phyloP scores from a whole-genome alignment of 768 basidiomycete genomes.

The Naganishia vishniacii region DNA sequence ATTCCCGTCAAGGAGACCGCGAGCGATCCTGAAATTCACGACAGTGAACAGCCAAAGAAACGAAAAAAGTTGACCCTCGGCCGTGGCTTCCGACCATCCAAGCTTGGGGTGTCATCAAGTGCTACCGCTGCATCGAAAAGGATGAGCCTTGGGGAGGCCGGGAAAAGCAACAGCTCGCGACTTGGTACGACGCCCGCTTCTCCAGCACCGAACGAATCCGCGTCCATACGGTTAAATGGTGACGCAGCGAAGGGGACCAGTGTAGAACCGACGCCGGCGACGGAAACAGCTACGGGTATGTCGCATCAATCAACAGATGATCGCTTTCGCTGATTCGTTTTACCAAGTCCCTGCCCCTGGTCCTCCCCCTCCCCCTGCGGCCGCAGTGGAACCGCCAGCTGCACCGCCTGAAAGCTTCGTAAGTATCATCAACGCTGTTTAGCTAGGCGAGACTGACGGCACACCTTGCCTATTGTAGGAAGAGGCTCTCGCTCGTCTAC shows the following conservation, averaged over 20 bases:
- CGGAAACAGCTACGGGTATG: too few relatives aligned
- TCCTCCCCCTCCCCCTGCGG: background rate
- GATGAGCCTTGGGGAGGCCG: background rate
- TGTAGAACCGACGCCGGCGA: too few relatives aligned
- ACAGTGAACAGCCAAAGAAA: conserved; percentile 11
- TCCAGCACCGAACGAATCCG: too few relatives aligned
- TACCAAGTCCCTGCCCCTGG: too few relatives aligned
- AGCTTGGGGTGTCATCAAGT: background rate
- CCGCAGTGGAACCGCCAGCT: background rate
- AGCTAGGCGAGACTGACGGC: background rate
- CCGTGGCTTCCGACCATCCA: conserved; percentile 15
- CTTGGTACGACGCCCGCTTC: too few relatives aligned
- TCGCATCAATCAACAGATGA: too few relatives aligned
- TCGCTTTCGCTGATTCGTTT: too few relatives aligned
- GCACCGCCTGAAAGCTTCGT: background rate
- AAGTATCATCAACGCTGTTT: background rate
- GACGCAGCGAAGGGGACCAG: too few relatives aligned
- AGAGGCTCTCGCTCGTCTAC: conserved; percentile 6
- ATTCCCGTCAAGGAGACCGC: background rate
- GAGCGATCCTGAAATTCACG: background rate
- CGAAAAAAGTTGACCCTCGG: conserved; percentile 20
- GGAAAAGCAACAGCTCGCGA: background rate
- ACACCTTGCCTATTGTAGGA: conserved; percentile 4
- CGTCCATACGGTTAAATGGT: too few relatives aligned
- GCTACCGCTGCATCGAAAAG: background rate